Evolutionary conservation across 345 rosid genomes (phyloP), one percentile per base, ranked within the genome.

Genomic region (Rhodamnia rubescens): DNA sequence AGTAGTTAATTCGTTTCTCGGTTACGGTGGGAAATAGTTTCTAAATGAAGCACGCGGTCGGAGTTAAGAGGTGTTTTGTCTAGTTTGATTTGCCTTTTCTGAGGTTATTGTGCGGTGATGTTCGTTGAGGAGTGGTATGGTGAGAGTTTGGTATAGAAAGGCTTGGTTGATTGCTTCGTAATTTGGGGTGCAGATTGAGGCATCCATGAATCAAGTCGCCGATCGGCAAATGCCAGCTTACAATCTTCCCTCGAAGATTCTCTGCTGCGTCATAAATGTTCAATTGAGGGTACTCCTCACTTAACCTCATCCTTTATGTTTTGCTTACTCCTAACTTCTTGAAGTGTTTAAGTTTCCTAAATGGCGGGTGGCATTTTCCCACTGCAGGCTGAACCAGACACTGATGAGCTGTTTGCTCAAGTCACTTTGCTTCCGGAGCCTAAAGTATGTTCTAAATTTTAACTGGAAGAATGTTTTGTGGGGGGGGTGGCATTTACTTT

Each of bases 331-430:
- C 5, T 81, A 59, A 16, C 42, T 29, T 6, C 82, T 42, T 42
- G 2, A 13, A 49, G 54, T 6, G 82, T 49, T 49, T 64, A 50
- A 16, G 40, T 21, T 22, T 24, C 24, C 58, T 32, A n/a, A 42
- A 42, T 54, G 20, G 24, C 20, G 47, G 55, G 8, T 20, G 59
- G 36, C 26, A 15, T 50, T 58, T 54, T 36, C n/a, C 24, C 13
- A 11, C n/a, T 85, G 75, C 88, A 93, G 95, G 94, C 94, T 7
- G 95, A 93, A 85, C 90, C 86, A 21, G 93, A 91, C 53, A 91
- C 95, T 0, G 95, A 93, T 82, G 95, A 93, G 89, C 89, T 93
- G 78, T 92, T 87, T 86, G 94, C 94, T 4, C 94, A 92, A 89
- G 85, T 93, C 47, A 90, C 89, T 83, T 85, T 93, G 86, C 88